A percentile compares a stretch with the other conserved stretches of the same genome.
Evolutionary conservation across 371 early-diverging fungal species (phyloP).

Genomic region (Apophysomyces sp.): DNA sequence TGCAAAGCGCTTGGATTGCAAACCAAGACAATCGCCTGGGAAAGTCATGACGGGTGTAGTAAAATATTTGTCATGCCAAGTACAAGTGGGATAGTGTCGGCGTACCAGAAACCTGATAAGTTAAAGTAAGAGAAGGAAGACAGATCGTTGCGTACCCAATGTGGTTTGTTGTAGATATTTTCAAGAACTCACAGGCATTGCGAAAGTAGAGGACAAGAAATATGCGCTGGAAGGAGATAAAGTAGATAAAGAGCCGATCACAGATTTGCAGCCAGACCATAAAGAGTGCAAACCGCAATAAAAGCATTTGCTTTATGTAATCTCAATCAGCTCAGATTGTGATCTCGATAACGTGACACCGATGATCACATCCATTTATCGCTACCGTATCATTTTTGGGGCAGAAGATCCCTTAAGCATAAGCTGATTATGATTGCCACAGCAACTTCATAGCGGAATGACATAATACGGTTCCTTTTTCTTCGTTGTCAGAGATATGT

Average conservation of each 20-base stretch:
- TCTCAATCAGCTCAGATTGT: no score
- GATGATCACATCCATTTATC: no score
- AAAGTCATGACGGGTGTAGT: constrained; percentile 29
- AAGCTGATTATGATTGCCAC: no score
- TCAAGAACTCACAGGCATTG: constrained; percentile 10
- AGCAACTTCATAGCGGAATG: no score
- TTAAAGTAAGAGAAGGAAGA: constrained; percentile 26
- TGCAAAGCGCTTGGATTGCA: constrained; percentile 40
- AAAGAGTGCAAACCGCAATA: neutral
- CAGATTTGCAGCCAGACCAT: neutral
- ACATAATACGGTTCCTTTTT: no score
- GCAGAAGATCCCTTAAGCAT: no score
- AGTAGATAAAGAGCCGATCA: neutral
- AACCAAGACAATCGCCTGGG: constrained; percentile 23
- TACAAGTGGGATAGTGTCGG: constrained; percentile 68
- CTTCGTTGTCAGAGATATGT: no score
- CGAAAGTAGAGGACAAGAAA: constrained; percentile 10
- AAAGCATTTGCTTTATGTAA: no score
- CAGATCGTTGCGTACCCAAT: neutral
- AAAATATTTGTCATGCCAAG: constrained; percentile 74
- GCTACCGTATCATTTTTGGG: no score
- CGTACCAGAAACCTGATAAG: constrained; percentile 62
- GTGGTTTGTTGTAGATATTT: constrained; percentile 16
- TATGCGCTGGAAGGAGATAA: constrained; percentile 2
- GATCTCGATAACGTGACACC: no score